Evolutionary conservation across 768 basidiomycete species (phyloP), one percentile per base, ranked within the genome.

Genomic region (Agrocybe praecox): DNA sequence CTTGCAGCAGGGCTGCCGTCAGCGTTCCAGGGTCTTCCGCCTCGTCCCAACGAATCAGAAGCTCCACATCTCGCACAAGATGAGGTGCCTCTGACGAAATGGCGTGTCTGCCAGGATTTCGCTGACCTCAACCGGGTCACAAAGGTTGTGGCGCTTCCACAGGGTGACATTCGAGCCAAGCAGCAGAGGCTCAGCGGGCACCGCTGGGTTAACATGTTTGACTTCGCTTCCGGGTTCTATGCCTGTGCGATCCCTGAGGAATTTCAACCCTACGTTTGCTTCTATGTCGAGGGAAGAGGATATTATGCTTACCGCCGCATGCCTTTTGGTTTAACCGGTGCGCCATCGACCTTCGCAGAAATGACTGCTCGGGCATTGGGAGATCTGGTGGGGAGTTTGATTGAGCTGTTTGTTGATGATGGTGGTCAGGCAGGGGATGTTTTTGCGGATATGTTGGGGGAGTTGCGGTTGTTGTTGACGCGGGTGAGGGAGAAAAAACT

Each of bases 361-460:
- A 62, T 72, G 62, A 69, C 66, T 0, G 70, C 72, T 1, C 17
- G 46, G 0, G 18, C 50, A 1, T 44, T 75, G 2, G 55, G 66
- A 1, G 72, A 73, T 45, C 33, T 74, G 1, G 45, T 74, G 1
- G 63, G 65, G 0, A 49, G 62, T 1, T 34, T 54, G 46, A 57
- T 76, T 17, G 74, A 77, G 47, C 53, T 72, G 6, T 78, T 76
- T 17, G 72, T 80, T 0, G 76, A 80, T 43, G 72, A 81, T 52
- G 69, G 74, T 0, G 73, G 67, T 0, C 40, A 66, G 5, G 67
- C 70, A 17, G 70, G 60, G 0, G 68, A 78, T 60, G 49, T 42
- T 0, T 77, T 79, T 50, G 62, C 68, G 1, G 62, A 63, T 18
- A 59, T 60, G 23, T 24, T 75, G 29, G 19, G 1, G 3, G 65